Evolutionary conservation across 2,329 filamentous ascomycete species (phyloP).

Genomic region (Passalora sequoiae): DNA sequence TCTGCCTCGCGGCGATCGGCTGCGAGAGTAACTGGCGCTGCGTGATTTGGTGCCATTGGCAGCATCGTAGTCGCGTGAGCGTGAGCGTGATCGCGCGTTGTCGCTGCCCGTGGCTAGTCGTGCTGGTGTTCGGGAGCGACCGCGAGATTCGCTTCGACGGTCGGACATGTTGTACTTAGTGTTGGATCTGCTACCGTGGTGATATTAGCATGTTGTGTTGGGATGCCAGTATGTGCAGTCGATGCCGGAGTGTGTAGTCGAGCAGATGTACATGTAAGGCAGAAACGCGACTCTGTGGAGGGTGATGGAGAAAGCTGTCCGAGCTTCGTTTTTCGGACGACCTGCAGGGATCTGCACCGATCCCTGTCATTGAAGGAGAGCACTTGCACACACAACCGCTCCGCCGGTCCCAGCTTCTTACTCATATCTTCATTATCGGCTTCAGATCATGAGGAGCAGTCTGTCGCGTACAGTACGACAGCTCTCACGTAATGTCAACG

Average conservation of each 20-base stretch:
- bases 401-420: too few species aligned
- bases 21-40: conserved; percentile 17
- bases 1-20: conserved; percentile 29
- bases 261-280: too few species aligned
- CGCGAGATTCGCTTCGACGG: conserved; percentile 37
- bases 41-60: conserved; percentile 28
- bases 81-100: conserved; percentile 25
- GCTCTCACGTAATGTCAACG: conserved; percentile 19
- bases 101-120: conserved; percentile 18
- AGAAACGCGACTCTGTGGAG: too few species aligned
- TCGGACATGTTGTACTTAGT: conserved; percentile 8
- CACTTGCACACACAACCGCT: too few species aligned
- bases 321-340: too few species aligned
- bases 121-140: conserved; percentile 34
- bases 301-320: too few species aligned
- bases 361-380: too few species aligned
- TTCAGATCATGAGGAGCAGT: conserved; percentile 26
- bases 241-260: too few species aligned
- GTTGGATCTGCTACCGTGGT: neutral
- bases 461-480: conserved; percentile 24
- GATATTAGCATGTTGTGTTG: conserved; percentile 1
- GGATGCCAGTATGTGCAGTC: neutral
- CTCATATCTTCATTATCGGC: too few species aligned
- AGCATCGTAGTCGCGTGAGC: conserved; percentile 35
- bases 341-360: neutral